These are phyloP conservation scores for Populus nigra DNA, from an alignment of 345 rosid species.

Conservation along the genomic window DNA sequence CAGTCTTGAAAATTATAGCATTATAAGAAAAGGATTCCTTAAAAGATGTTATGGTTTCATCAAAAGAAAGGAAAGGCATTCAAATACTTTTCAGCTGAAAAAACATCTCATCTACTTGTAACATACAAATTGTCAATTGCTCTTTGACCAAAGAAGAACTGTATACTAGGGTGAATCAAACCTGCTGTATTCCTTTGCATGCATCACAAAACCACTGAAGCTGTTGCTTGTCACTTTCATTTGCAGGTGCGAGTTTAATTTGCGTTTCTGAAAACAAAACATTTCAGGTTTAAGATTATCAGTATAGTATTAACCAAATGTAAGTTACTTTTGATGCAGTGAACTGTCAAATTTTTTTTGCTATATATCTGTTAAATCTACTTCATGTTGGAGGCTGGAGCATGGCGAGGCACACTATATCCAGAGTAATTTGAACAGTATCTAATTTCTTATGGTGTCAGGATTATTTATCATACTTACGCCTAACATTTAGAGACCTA, in stretches of 20 bases:
- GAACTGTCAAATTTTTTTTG: neutral
- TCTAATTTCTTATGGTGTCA: neutral
- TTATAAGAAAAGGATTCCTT: neutral
- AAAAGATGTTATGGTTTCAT: neutral
- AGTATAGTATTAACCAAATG: neutral
- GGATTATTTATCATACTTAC: constrained; percentile 51
- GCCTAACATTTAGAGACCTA: constrained; percentile 65
- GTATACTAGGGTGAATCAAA: constrained; percentile 21
- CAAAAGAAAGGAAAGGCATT: neutral
- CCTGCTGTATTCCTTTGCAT: constrained; percentile 96
- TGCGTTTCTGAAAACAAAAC: constrained; percentile 59
- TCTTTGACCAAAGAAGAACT: neutral
- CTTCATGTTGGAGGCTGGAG: constrained; percentile 35
- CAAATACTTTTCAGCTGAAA: neutral
- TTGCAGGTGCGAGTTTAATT: constrained; percentile 67
- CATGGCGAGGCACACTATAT: constrained; percentile 14
- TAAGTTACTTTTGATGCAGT: neutral
- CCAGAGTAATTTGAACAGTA: neutral
- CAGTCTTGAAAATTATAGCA: neutral
- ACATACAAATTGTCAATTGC: neutral
- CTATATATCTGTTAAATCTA: constrained; percentile 1
- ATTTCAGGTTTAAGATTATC: constrained; percentile 5
- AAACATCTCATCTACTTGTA: neutral
- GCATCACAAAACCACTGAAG: constrained; percentile 86
- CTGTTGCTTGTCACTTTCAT: constrained; percentile 71